Percentiles rank a stretch among this genome's conserved stretches.
These are phyloP conservation scores for Nymphaea colorata DNA, from an alignment of 164 flowering plant species.

Conservation along the genomic window DNA sequence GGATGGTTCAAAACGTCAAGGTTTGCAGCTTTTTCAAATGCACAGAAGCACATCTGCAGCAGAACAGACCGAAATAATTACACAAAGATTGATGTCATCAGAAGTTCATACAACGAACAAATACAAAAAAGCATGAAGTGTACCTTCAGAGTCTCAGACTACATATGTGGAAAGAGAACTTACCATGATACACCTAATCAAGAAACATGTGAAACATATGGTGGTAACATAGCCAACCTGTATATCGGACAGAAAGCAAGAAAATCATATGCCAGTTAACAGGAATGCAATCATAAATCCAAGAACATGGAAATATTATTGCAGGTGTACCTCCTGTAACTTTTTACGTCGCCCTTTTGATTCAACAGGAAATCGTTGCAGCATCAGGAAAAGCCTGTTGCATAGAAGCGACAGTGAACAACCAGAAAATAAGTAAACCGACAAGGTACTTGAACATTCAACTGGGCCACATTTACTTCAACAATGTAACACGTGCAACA, in stretches of 20 bases:
- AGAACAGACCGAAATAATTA: background rate
- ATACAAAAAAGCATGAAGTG: background rate
- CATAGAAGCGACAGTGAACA: background rate
- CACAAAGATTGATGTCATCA: no score
- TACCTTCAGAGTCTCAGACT: no score
- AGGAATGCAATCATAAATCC: background rate
- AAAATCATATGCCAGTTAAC: background rate
- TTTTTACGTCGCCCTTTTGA: conserved; percentile 94
- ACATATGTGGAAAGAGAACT: conserved; percentile 15
- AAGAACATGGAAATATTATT: background rate
- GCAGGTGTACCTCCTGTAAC: conserved; percentile 64
- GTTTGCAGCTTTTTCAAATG: conserved; percentile 74
- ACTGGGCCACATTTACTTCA: no score
- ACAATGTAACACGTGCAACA: no score
- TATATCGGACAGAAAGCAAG: conserved; percentile 2
- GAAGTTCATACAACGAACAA: background rate
- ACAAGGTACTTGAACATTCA: no score
- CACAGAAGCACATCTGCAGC: conserved; percentile 73
- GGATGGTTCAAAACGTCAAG: conserved; percentile 92
- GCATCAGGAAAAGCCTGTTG: conserved; percentile 79
- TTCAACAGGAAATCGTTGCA: conserved; percentile 90
- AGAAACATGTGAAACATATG: conserved; percentile 91
- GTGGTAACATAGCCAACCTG: conserved; percentile 99
- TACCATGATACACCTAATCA: conserved; percentile 84
- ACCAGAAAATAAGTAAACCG: no score